A percentile compares a stretch with the other conserved stretches of the same genome.
phyloP scores from a whole-genome alignment of 805 yeast species.

The Cyberlindnera lachancei region DNA sequence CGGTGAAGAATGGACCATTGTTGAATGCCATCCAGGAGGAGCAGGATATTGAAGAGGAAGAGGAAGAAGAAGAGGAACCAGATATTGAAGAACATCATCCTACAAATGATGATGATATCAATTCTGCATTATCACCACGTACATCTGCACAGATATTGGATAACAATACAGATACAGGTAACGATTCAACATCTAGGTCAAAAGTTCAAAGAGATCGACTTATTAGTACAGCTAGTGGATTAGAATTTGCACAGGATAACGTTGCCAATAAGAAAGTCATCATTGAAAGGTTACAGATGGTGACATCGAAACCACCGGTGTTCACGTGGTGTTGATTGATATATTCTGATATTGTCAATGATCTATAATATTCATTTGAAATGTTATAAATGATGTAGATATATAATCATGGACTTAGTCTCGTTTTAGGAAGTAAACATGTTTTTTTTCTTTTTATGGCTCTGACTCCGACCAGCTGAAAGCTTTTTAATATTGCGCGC shows the following conservation, averaged over 20 bases:
- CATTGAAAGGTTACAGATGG: slow-evolving; percentile 53
- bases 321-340: slow-evolving; percentile 53
- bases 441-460: too few relatives aligned
- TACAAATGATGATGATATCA: background rate
- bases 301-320: slow-evolving; percentile 49
- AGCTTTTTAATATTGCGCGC: too few relatives aligned
- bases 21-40: slow-evolving; percentile 5
- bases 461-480: too few relatives aligned
- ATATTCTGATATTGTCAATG: background rate
- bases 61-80: background rate
- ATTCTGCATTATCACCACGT: too few relatives aligned
- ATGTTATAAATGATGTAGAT: background rate
- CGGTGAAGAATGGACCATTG: background rate
- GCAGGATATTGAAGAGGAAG: too few relatives aligned
- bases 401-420: too few relatives aligned
- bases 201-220: too few relatives aligned
- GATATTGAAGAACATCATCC: slow-evolving; percentile 1
- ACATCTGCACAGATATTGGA: too few relatives aligned
- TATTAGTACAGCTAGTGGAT: slow-evolving; percentile 4
- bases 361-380: background rate
- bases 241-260: slow-evolving; percentile 10
- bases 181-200: background rate
- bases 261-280: slow-evolving; percentile 37
- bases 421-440: too few relatives aligned
- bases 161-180: background rate